Conservation (phyloP, 176 grass and related monocot species). For the Dactylis glomerata region DNA sequence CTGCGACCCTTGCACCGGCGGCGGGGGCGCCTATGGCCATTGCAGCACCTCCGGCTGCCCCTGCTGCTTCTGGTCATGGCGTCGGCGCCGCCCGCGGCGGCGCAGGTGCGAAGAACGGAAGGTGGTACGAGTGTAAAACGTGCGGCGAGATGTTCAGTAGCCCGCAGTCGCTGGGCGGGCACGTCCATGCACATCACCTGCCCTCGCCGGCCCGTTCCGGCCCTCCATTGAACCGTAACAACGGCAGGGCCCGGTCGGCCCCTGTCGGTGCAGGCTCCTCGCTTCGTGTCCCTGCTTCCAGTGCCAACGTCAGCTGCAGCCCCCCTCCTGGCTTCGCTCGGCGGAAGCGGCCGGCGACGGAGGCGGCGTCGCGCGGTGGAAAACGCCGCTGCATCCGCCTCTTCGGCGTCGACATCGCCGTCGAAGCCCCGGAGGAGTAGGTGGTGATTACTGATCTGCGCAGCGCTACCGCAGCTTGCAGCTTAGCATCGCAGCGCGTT, state of each 20-base stretch:
- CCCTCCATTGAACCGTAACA: too few relatives aligned
- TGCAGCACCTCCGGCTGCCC: background rate
- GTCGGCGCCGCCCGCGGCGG: background rate
- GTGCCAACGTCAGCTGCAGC: background rate
- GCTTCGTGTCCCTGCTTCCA: background rate
- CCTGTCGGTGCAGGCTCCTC: too few relatives aligned
- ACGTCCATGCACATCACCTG: background rate
- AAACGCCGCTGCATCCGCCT: background rate
- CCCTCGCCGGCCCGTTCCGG: too few relatives aligned
- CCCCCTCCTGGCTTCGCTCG: background rate
- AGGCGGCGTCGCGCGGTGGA: background rate
- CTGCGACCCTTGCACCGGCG: background rate
- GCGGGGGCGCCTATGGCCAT: background rate
- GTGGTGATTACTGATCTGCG: background rate
- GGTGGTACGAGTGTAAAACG: background rate
- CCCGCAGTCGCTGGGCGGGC: slow-evolving; percentile 22
- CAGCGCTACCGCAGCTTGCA: background rate
- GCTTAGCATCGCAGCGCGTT: background rate
- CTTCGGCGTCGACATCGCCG: background rate
- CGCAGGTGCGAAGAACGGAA: background rate
- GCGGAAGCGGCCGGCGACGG: background rate
- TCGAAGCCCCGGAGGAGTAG: background rate
- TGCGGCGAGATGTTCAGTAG: background rate
- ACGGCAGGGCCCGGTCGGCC: too few relatives aligned
- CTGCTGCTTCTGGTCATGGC: background rate